phyloP scores from a whole-genome alignment of 352 stramenopile genomes.

The Phytopythium boreale region DNA sequence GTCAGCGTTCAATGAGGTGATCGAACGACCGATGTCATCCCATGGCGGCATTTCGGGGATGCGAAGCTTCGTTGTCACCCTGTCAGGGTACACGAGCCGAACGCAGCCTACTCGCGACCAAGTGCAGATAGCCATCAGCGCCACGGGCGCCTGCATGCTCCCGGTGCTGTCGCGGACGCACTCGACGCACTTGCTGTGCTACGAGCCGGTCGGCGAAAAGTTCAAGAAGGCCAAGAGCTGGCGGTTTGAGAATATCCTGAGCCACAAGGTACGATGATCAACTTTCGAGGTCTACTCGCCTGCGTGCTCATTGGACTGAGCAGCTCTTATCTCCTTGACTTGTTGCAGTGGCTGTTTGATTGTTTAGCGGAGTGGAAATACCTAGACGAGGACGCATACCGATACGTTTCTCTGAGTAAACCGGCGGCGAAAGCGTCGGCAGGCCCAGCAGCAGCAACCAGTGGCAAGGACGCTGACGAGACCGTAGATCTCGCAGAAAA shows the following conservation, averaged over 20 bases:
- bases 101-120: conserved; percentile 77
- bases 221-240: conserved; percentile 84
- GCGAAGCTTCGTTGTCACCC: conserved; percentile 77
- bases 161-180: conserved; percentile 78
- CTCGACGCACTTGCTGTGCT: conserved; percentile 80
- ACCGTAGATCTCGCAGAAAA: conserved; percentile 16
- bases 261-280: conserved; percentile 54
- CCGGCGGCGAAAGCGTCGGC: neutral
- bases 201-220: conserved; percentile 77
- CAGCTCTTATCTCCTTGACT: neutral
- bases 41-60: conserved; percentile 76
- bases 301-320: neutral
- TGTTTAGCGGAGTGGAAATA: conserved; percentile 69
- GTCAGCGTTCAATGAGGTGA: conserved; percentile 36
- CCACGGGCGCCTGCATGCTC: conserved; percentile 80
- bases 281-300: neutral
- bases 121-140: conserved; percentile 80
- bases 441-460: conserved; percentile 21
- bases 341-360: conserved; percentile 75
- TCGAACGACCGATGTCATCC: conserved; percentile 54
- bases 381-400: conserved; percentile 50
- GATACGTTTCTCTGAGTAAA: conserved; percentile 28
- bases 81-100: conserved; percentile 79
- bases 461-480: conserved; percentile 15
- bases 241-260: conserved; percentile 78